Evolutionary conservation across 2,329 filamentous ascomycete species (phyloP).

Genomic region (Nigrospora sphaerica): DNA sequence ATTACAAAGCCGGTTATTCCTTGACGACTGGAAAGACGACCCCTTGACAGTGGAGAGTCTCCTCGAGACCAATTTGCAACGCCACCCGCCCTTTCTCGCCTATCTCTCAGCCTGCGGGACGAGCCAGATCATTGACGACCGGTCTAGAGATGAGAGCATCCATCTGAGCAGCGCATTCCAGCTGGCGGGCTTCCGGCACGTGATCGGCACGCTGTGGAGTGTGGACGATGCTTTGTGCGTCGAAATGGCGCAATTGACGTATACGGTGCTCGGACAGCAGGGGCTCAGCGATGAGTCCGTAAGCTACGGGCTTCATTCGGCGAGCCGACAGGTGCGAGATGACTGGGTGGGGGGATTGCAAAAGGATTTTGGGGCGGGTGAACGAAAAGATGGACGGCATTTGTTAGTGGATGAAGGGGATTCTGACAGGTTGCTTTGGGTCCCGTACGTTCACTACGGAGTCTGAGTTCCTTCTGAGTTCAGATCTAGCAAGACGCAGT

Average conservation of each 20-base stretch:
- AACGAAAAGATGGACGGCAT: neutral
- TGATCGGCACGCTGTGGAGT: slow-evolving; percentile 33
- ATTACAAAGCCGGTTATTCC: slow-evolving; percentile 19
- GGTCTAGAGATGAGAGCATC: slow-evolving; percentile 27
- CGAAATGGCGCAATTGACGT: slow-evolving; percentile 19
- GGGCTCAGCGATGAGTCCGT: neutral
- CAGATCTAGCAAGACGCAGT: too few relatives aligned
- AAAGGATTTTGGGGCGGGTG: neutral
- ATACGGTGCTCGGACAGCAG: slow-evolving; percentile 8
- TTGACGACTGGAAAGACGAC: slow-evolving; percentile 16
- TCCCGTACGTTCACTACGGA: slow-evolving; percentile 1
- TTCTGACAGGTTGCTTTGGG: neutral
- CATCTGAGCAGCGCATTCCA: slow-evolving; percentile 30
- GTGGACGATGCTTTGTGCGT: slow-evolving; percentile 24
- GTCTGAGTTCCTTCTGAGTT: too few relatives aligned
- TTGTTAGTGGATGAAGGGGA: neutral
- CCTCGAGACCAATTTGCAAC: slow-evolving; percentile 7
- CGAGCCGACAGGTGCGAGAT: neutral
- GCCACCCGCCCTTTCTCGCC: slow-evolving; percentile 20
- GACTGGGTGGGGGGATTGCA: neutral
- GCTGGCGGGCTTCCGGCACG: slow-evolving; percentile 30
- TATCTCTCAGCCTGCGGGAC: slow-evolving; percentile 32
- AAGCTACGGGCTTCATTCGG: neutral
- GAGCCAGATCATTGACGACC: slow-evolving; percentile 10
- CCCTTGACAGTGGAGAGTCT: slow-evolving; percentile 9